phyloP scores from a whole-genome alignment of 345 rosid species.

The Cardamine resedifolia region DNA sequence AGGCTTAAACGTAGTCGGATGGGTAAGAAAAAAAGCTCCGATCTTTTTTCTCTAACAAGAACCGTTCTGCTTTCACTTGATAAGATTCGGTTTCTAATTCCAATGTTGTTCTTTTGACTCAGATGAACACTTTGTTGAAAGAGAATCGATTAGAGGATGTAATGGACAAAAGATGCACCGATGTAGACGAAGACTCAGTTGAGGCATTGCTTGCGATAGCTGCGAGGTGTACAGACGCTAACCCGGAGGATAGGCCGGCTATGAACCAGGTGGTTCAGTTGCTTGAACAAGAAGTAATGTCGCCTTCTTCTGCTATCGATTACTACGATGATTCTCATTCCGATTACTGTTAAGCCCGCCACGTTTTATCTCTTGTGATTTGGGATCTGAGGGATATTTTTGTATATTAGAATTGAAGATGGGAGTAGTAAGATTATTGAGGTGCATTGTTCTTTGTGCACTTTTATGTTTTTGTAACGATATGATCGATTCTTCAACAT shows the following conservation, averaged over 20 bases:
- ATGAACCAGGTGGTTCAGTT: conserved; percentile 89
- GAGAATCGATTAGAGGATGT: conserved; percentile 74
- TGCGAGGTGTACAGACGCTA: conserved; percentile 73
- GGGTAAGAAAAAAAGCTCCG: conserved; percentile 53
- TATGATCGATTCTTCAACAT: not conserved
- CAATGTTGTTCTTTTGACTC: not conserved
- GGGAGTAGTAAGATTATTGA: conserved; percentile 13
- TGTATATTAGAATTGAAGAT: conserved; percentile 30
- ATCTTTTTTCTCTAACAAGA: not conserved
- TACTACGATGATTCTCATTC: conserved; percentile 83
- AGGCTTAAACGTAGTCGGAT: conserved; percentile 92
- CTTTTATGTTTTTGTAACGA: not conserved
- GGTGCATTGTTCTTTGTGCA: conserved; percentile 32
- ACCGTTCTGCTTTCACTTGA: not conserved
- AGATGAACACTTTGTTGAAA: conserved; percentile 81
- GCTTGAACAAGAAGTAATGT: conserved; percentile 90
- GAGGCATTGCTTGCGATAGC: conserved; percentile 88
- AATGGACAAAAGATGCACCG: conserved; percentile 65
- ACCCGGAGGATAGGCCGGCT: conserved; percentile 73
- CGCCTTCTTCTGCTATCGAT: conserved; percentile 79
- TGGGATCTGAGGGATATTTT: not conserved
- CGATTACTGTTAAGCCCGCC: conserved; percentile 48
- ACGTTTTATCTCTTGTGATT: not conserved
- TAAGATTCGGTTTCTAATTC: not conserved
- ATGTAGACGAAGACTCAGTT: conserved; percentile 61